Evolutionary conservation across 768 basidiomycete genomes (phyloP), one percentile per base, ranked within the genome.

Genomic region (Pulveroboletus sp.): DNA sequence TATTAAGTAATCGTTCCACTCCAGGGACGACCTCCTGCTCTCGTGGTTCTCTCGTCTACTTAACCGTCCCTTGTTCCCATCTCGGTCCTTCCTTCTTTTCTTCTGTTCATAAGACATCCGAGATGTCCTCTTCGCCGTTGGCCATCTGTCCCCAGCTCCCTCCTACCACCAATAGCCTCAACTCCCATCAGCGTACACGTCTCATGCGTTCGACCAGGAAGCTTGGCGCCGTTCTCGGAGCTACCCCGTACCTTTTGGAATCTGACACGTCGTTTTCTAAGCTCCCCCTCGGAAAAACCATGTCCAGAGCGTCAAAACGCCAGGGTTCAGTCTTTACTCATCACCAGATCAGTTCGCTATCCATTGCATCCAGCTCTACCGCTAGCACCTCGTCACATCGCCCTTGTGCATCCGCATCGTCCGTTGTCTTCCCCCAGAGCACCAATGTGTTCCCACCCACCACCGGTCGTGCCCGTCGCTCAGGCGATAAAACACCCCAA

Each of bases 161-260:
- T 4, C 68, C 70, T 4, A 72, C 71, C n/a, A 60, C 59, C 27
- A 72, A 72, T 36, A 47, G 28, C 28, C 67, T 73, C 28, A 51
- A 64, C 21, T 48, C 65, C 0, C 55, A 62, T 31, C 63, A 71
- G 36, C 71, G 71, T 26, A 48, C 58, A 2, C 69, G 67, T 39
- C 72, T 72, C 17, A 54, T 72, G 13, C 71, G 71, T 31, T 69
- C 71, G 3, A 68, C 71, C 9, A 66, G 68, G 50, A 72, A 72
- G 45, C 57, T 73, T 24, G 67, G 62, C 35, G 58, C 69, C 5
- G 50, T 72, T 38, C 62, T 72, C 46, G 71, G 71, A 51, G 64
- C 69, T 9, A 72, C 72, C 21, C 71, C 71, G 0, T 63, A 43
- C 46, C 59, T 72, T 8, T 39, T 71, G n/a, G 71, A 72, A 32